Conservation (phyloP, 371 early-diverging fungal species). For the Fennellomyces sp. region DNA sequence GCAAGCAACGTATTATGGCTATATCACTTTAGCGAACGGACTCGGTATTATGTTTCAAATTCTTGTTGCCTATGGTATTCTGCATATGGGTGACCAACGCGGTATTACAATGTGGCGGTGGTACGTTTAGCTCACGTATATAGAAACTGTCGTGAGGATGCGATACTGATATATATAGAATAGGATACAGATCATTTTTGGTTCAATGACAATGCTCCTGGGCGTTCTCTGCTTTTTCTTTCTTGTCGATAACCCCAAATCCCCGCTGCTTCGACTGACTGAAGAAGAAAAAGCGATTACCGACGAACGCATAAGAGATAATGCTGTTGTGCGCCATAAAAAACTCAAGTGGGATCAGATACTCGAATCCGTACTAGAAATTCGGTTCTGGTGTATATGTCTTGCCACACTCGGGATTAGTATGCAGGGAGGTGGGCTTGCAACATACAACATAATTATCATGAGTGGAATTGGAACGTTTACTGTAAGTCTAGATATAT, state of each 20-base stretch:
- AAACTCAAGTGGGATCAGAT: constrained; percentile 27
- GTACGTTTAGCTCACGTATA: too few species aligned
- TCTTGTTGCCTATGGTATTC: constrained; percentile 27
- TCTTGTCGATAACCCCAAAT: constrained; percentile 29
- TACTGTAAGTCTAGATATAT: constrained; percentile 20
- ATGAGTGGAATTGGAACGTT: constrained; percentile 33
- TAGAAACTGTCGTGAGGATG: too few species aligned
- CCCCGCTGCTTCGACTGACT: constrained; percentile 22
- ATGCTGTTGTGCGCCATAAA: constrained; percentile 27
- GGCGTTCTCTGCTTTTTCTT: constrained; percentile 34
- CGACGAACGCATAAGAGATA: constrained; percentile 35
- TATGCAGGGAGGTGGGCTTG: constrained; percentile 36
- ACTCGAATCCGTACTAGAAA: constrained; percentile 34
- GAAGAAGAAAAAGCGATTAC: constrained; percentile 36
- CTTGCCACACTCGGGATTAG: constrained; percentile 18
- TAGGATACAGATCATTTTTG: constrained; percentile 40
- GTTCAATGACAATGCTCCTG: constrained; percentile 29
- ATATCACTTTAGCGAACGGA: constrained; percentile 22
- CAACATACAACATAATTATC: constrained; percentile 32
- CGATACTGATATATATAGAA: too few species aligned
- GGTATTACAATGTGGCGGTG: constrained; percentile 32
- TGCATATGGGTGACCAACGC: constrained; percentile 21
- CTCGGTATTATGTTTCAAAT: constrained; percentile 28
- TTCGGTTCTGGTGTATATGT: constrained; percentile 27
- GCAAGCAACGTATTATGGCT: constrained; percentile 26